These are phyloP conservation scores for Cryptosporidium viatorum DNA, from an alignment of 169 alveolate genomes.

Conservation along the genomic window DNA sequence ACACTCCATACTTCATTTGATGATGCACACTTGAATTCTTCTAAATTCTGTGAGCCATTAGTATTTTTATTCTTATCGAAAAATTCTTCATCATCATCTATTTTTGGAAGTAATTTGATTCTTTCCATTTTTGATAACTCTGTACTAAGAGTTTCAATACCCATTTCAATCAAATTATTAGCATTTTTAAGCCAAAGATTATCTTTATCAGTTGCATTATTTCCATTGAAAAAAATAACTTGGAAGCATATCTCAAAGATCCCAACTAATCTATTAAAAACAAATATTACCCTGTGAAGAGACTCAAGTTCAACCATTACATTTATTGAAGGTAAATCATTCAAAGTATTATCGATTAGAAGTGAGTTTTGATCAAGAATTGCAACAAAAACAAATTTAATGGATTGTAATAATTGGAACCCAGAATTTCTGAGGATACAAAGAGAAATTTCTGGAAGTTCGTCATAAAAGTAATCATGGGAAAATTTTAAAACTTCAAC, in stretches of 20 bases:
- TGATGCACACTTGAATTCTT: neutral
- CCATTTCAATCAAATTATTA: constrained; percentile 3
- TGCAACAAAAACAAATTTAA: constrained; percentile 73
- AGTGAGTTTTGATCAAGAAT: constrained; percentile 60
- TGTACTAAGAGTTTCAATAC: constrained; percentile 43
- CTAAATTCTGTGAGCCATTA: neutral
- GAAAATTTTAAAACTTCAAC: constrained; percentile 37
- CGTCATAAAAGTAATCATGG: constrained; percentile 38
- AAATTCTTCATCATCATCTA: neutral
- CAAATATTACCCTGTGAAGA: constrained; percentile 20
- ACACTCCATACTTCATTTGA: constrained; percentile 7
- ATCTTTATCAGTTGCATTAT: constrained; percentile 5
- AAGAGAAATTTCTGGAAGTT: constrained; percentile 52
- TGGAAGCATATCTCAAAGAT: constrained; percentile 34
- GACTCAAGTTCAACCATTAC: constrained; percentile 36
- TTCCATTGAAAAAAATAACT: neutral
- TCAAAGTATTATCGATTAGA: constrained; percentile 9
- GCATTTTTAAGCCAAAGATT: constrained; percentile 29
- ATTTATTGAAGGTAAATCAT: constrained; percentile 36
- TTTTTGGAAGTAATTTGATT: constrained; percentile 26
- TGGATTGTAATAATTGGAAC: constrained; percentile 18
- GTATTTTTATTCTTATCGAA: neutral
- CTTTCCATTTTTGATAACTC: constrained; percentile 62
- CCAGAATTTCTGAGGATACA: constrained; percentile 46
- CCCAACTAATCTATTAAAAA: neutral